Base-by-base conservation (phyloP, 768 basidiomycete species). In the Boletus insuetus region DNA sequence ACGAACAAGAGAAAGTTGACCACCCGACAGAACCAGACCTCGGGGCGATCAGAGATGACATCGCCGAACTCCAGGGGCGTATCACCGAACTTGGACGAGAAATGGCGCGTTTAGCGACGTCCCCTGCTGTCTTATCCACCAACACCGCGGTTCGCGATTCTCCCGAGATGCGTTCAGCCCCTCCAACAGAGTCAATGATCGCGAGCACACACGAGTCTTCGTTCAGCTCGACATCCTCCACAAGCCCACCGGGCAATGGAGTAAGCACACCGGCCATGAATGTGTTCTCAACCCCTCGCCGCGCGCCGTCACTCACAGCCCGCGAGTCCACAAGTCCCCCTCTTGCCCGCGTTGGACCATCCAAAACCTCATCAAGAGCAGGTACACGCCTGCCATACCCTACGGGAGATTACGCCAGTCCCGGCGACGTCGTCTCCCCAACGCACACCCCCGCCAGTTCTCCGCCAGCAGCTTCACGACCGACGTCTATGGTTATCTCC, bases 391-490 rank as follows among this genome's bases (percentile, higher is more conserved):
- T 91, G 16, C 89, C 91, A 22, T 92, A 93, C 59, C 91, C 91
- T 17, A 85, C 85, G 3, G 91, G 91, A 4, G 91, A 94, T 61
- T 93, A 94, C 55, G 77, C 88, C 6, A 83, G 84, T 11, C 87
- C 87, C 0, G 73, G 83, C 1, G 80, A 84, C 35, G 68, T 78
- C 1, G 64, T 67, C 12, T 70, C 69, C 6, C 71, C 52, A 56
- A 40, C 63, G 62, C 55, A 64, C 49, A 77, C 67, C 51, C 77
- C 69, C 20, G 69, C 84, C n/a, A 77, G 67, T 44, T 81, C 84
- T 9, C 75, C 82, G 4, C 77, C 82, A 0, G 47, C 54, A 13
- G 48, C 53, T 16, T 63, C 75, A 10, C 77, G 77, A 9, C 75
- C 79, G 0, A 61, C 82, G 4, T 80, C 83, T 0, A 60, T 64